Evolutionary conservation across 2,329 filamentous ascomycete genomes (phyloP).

Genomic region (Fusarium staphyleae): DNA sequence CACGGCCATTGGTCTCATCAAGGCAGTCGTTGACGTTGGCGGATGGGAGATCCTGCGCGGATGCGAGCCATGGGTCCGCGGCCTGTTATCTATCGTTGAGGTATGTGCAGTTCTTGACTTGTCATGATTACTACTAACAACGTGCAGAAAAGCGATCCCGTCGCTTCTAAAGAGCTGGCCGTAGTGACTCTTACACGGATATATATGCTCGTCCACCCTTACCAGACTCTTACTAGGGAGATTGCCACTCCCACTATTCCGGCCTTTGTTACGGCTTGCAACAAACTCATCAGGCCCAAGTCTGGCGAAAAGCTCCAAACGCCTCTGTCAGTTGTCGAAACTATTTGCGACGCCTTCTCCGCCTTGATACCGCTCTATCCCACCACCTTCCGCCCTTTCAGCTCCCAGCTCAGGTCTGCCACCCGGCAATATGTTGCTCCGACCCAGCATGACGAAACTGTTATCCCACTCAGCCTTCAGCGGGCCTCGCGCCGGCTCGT

Average conservation of each 20-base stretch:
- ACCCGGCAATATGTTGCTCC: slow-evolving; percentile 68
- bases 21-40: slow-evolving; percentile 81
- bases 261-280: slow-evolving; percentile 73
- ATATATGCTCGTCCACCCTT: slow-evolving; percentile 81
- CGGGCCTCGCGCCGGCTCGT: slow-evolving; percentile 69
- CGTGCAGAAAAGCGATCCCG: slow-evolving; percentile 75
- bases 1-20: slow-evolving; percentile 78
- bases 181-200: slow-evolving; percentile 82
- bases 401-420: slow-evolving; percentile 70
- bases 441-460: slow-evolving; percentile 59
- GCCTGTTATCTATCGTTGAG: slow-evolving; percentile 76
- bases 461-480: slow-evolving; percentile 61
- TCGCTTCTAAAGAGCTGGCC: slow-evolving; percentile 76
- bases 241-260: slow-evolving; percentile 85
- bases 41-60: slow-evolving; percentile 82
- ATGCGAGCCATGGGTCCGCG: slow-evolving; percentile 77
- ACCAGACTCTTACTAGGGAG: slow-evolving; percentile 83
- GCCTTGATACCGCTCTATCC: slow-evolving; percentile 81
- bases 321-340: slow-evolving; percentile 64
- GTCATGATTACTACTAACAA: slow-evolving; percentile 30
- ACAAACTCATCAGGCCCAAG: slow-evolving; percentile 67
- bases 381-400: slow-evolving; percentile 80
- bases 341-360: slow-evolving; percentile 74
- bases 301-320: slow-evolving; percentile 38
- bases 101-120: slow-evolving; percentile 51